A percentile compares a stretch with the other conserved stretches of the same genome.
These are phyloP conservation scores for Venturia carpophila DNA, from an alignment of 2,329 filamentous ascomycete species.

Conservation along the genomic window DNA sequence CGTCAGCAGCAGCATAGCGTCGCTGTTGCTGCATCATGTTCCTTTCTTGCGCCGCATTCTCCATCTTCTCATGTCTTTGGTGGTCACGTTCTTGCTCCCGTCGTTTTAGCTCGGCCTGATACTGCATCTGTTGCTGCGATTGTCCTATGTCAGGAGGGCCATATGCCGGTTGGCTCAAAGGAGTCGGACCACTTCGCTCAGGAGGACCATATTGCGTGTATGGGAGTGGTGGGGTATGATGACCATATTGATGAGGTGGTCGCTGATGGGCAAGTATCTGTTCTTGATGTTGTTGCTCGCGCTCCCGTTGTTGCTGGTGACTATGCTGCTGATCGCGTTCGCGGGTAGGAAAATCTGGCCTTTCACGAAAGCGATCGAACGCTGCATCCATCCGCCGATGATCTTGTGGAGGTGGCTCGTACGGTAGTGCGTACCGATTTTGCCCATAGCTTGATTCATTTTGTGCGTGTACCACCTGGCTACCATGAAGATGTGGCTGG, in stretches of 20 bases:
- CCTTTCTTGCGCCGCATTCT: background rate
- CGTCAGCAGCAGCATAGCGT: no score
- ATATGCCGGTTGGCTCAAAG: slow-evolving; percentile 7
- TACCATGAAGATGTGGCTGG: background rate
- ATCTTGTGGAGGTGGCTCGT: slow-evolving; percentile 8
- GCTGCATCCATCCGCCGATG: background rate
- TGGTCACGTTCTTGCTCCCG: slow-evolving; percentile 14
- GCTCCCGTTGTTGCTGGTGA: background rate
- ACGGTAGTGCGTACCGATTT: background rate
- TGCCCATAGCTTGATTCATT: background rate
- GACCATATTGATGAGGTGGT: slow-evolving; percentile 7
- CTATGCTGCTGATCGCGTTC: slow-evolving; percentile 3
- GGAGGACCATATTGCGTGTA: slow-evolving; percentile 15
- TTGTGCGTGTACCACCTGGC: background rate
- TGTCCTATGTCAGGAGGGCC: slow-evolving; percentile 1
- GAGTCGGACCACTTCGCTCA: slow-evolving; percentile 12
- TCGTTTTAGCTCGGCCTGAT: slow-evolving; percentile 8
- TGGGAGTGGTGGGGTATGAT: slow-evolving; percentile 13
- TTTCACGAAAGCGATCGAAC: slow-evolving; percentile 9
- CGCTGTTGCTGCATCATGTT: background rate
- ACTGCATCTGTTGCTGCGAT: slow-evolving; percentile 6
- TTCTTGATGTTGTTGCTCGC: slow-evolving; percentile 1
- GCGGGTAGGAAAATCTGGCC: background rate
- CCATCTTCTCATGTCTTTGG: slow-evolving; percentile 7
- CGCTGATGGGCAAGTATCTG: slow-evolving; percentile 1